These are phyloP conservation scores for Lactarius vividus DNA, from an alignment of 768 basidiomycete genomes.

Conservation along the genomic window DNA sequence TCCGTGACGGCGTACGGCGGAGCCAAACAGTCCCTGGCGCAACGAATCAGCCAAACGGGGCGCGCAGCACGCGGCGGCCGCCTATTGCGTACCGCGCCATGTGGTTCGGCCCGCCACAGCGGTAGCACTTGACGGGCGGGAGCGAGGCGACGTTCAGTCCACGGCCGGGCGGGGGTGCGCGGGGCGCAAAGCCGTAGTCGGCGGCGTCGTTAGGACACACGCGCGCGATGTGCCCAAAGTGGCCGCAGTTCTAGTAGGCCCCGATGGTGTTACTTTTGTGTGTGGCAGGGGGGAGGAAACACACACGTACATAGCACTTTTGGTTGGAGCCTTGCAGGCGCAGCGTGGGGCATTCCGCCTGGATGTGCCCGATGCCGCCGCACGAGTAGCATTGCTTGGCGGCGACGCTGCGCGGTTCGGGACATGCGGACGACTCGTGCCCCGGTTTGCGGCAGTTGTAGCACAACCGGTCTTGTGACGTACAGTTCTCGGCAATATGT, in stretches of 20 bases:
- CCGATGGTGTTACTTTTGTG: too few relatives aligned
- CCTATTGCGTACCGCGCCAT: constrained; percentile 59
- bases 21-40: constrained; percentile 75
- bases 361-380: constrained; percentile 88
- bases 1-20: constrained; percentile 53
- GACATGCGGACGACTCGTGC: constrained; percentile 87
- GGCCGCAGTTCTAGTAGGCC: constrained; percentile 67
- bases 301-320: constrained; percentile 88
- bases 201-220: constrained; percentile 55
- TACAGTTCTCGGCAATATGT: constrained; percentile 90
- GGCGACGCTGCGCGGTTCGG: constrained; percentile 75
- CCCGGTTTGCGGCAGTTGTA: constrained; percentile 96
- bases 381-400: constrained; percentile 93
- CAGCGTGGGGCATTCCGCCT: constrained; percentile 82
- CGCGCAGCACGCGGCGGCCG: constrained; percentile 22
- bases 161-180: constrained; percentile 72
- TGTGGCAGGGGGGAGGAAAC: too few relatives aligned
- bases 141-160: constrained; percentile 71
- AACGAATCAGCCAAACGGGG: constrained; percentile 8
- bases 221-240: constrained; percentile 80
- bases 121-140: constrained; percentile 84
- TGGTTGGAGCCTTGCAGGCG: constrained; percentile 65
- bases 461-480: constrained; percentile 85
- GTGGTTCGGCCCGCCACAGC: constrained; percentile 87
- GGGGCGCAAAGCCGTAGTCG: constrained; percentile 54